These are phyloP conservation scores for Mortierella sp. DNA, from an alignment of 371 early-diverging fungal genomes.

Conservation along the genomic window DNA sequence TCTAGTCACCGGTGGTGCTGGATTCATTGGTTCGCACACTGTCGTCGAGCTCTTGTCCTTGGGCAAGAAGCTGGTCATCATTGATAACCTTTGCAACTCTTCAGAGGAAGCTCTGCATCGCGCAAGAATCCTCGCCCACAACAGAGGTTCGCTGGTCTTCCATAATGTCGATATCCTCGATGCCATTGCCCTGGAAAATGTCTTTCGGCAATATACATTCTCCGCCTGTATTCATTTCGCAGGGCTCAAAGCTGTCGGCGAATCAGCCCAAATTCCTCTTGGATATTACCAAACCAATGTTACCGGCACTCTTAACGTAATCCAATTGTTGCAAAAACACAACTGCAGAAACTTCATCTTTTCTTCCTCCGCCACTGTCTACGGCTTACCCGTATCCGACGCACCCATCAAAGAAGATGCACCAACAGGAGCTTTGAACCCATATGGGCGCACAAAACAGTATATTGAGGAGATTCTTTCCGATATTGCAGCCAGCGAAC, in stretches of 20 bases:
- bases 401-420: constrained; percentile 74
- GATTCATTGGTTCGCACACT: constrained; percentile 93
- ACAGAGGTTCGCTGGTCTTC: constrained; percentile 67
- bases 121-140: constrained; percentile 76
- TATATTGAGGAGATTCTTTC: constrained; percentile 85
- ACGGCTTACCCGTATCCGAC: constrained; percentile 70
- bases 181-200: constrained; percentile 43
- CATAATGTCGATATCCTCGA: constrained; percentile 71
- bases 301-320: constrained; percentile 80
- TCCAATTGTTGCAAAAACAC: constrained; percentile 75
- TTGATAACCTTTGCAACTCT: constrained; percentile 89
- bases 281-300: constrained; percentile 92
- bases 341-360: constrained; percentile 84
- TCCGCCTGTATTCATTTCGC: constrained; percentile 92
- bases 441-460: constrained; percentile 90
- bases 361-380: constrained; percentile 90
- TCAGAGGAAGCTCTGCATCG: constrained; percentile 64
- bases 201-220: constrained; percentile 77
- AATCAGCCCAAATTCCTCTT: constrained; percentile 86
- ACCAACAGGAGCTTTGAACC: constrained; percentile 76
- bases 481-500: constrained; percentile 66
- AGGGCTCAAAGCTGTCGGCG: constrained; percentile 91
- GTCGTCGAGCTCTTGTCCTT: constrained; percentile 83
- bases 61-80: constrained; percentile 79
- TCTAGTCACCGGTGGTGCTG: constrained; percentile 84